phyloP scores from a whole-genome alignment of 345 rosid species.

The Hibiscus tridactylites region DNA sequence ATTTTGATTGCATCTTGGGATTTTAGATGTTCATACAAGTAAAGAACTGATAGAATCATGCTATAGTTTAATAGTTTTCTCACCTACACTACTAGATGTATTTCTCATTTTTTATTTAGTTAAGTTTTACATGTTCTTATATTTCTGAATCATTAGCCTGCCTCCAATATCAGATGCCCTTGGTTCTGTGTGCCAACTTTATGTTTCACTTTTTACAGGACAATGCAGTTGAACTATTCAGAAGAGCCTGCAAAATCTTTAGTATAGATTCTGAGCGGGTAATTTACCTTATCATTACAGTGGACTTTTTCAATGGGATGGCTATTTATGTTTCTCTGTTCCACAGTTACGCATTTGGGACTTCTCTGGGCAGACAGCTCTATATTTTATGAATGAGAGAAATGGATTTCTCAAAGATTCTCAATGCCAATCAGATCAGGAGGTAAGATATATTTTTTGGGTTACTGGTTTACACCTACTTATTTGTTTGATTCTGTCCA shows the following conservation, averaged over 20 bases:
- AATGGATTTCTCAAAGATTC: slow-evolving; percentile 41
- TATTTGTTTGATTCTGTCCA: slow-evolving; percentile 4
- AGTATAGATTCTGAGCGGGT: slow-evolving; percentile 78
- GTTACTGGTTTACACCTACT: neutral
- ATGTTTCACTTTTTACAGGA: slow-evolving; percentile 39
- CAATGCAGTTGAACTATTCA: slow-evolving; percentile 73
- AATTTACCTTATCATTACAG: slow-evolving; percentile 10
- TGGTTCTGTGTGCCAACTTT: slow-evolving; percentile 4
- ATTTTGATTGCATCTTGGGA: slow-evolving; percentile 6
- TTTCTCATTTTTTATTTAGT: neutral
- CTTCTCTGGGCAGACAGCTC: slow-evolving; percentile 72
- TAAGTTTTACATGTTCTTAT: neutral
- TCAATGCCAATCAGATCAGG: slow-evolving; percentile 68
- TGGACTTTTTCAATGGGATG: neutral
- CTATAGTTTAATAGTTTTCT: neutral
- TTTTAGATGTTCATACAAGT: neutral
- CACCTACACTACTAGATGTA: neutral
- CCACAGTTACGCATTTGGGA: slow-evolving; percentile 88
- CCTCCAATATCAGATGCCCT: neutral
- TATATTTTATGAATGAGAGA: slow-evolving; percentile 47
- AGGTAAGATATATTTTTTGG: slow-evolving; percentile 40
- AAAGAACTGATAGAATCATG: neutral
- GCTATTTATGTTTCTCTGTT: slow-evolving; percentile 22
- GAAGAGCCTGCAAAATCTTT: slow-evolving; percentile 96
- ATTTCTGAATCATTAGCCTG: slow-evolving; percentile 1